These are phyloP conservation scores for Didymella pomorum DNA, from an alignment of 2,329 filamentous ascomycete species.

Conservation along the genomic window DNA sequence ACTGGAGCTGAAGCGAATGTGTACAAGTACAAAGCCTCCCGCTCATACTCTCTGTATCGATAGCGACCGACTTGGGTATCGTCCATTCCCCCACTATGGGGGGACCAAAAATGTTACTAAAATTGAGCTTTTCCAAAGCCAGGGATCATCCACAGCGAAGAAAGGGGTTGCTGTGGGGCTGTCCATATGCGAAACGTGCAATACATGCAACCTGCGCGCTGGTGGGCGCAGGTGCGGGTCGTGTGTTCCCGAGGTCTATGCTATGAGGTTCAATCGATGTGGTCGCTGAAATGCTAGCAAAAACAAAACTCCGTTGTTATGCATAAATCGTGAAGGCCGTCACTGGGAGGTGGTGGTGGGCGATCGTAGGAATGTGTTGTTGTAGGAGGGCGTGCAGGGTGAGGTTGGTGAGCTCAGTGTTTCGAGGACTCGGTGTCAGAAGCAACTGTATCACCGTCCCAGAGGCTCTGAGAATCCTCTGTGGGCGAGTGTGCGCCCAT, in stretches of 20 bases:
- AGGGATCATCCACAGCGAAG: slow-evolving; percentile 23
- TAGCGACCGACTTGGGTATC: slow-evolving; percentile 26
- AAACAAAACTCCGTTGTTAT: slow-evolving; percentile 48
- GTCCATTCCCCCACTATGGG: slow-evolving; percentile 12
- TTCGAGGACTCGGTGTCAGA: slow-evolving; percentile 53
- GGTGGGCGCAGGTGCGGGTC: slow-evolving; percentile 11
- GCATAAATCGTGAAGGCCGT: slow-evolving; percentile 50
- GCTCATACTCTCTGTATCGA: slow-evolving; percentile 21
- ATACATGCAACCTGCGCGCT: slow-evolving; percentile 18
- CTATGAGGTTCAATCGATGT: slow-evolving; percentile 28
- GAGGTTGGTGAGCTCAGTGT: slow-evolving; percentile 24
- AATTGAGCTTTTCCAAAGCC: slow-evolving; percentile 14
- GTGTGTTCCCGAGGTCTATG: slow-evolving; percentile 19
- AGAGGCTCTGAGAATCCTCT: slow-evolving; percentile 65
- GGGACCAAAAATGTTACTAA: slow-evolving; percentile 21
- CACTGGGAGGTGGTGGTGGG: slow-evolving; percentile 32
- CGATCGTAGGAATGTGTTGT: slow-evolving; percentile 36
- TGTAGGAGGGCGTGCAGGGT: slow-evolving; percentile 20
- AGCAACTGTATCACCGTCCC: slow-evolving; percentile 66
- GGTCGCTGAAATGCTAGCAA: slow-evolving; percentile 48
- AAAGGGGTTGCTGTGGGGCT: slow-evolving; percentile 19
- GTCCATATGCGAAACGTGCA: slow-evolving; percentile 25
- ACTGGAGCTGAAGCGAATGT: slow-evolving; percentile 43
- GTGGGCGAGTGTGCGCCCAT: slow-evolving; percentile 57
- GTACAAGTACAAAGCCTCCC: slow-evolving; percentile 35